Base-by-base conservation (phyloP, 2,329 filamentous ascomycete species). In the Talaromyces sp. region DNA sequence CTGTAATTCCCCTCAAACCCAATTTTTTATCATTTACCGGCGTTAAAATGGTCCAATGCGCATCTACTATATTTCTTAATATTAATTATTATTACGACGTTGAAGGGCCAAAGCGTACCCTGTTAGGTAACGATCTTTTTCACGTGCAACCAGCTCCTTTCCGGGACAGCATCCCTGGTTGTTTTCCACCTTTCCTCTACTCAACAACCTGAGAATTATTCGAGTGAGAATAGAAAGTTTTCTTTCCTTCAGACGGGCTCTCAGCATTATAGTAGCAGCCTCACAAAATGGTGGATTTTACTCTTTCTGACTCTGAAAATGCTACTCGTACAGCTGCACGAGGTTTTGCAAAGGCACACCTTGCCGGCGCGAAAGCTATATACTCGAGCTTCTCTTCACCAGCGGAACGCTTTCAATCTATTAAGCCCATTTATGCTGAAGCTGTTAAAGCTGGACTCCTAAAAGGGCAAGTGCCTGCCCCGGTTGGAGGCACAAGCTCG, bases 381-480 rank as follows among this genome's bases (percentile, higher is more conserved):
- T 61, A 63, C 64, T 56, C 58, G 49, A 7, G 69, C 60, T 57
- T 76, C 27, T 32, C 64, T 1, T 64, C 65, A 4, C 71, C 74
- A 54, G 64, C 66, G 27, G 65, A 75, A 38, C 77, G 81, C 17
- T 84, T 84, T 66, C 75, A 77, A 56, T 74, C 81, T 4, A 80
- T 79, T 0, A 69, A 72, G 14, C 76, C 80, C 0, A 74, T 81
- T 55, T 84, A 84, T 60, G 70, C 69, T 3, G 69, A 72, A 29
- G 81, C 78, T 5, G 76, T 78, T 4, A 62, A 69, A 6, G 75
- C 72, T 1, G 81, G 81, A 0, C 64, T 83, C 3, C 71, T 85
- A 66, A 80, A 78, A 64, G 78, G 75, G 10, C 77, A 82, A 58
- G 70, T 85, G 8, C 73, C 81, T 1, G 67, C 72, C 3, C 56